These are phyloP conservation scores for Globisporangium echinulatum DNA, from an alignment of 352 stramenopile genomes.

Conservation along the genomic window DNA sequence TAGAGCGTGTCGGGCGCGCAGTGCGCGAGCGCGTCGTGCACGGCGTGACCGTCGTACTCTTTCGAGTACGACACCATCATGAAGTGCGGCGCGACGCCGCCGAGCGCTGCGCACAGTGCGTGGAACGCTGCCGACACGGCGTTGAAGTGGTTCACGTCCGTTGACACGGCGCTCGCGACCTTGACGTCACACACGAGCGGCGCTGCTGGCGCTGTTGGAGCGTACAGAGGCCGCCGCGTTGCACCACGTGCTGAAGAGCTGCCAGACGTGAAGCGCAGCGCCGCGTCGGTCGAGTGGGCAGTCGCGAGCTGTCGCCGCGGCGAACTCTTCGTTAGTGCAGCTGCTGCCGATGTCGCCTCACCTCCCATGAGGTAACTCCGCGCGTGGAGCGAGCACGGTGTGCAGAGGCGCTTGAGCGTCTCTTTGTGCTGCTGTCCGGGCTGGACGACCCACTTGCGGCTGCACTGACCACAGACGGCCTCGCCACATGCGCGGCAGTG, in stretches of 20 bases:
- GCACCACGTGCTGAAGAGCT: neutral
- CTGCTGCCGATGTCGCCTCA: neutral
- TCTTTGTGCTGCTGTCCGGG: conserved; percentile 36
- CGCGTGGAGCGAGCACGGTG: conserved; percentile 70
- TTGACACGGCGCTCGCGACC: conserved; percentile 63
- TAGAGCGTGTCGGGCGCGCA: conserved; percentile 71
- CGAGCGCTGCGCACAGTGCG: conserved; percentile 46
- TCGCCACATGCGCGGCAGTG: conserved; percentile 80
- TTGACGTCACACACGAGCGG: conserved; percentile 37
- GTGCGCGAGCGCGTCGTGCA: conserved; percentile 58
- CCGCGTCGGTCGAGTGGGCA: conserved; percentile 11
- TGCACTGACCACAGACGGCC: conserved; percentile 77
- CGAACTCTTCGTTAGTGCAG: conserved; percentile 16
- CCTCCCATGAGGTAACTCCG: conserved; percentile 44
- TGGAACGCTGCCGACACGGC: conserved; percentile 52
- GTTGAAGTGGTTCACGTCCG: conserved; percentile 46
- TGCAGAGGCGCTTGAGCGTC: conserved; percentile 73
- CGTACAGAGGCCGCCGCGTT: conserved; percentile 10
- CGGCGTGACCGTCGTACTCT: conserved; percentile 38
- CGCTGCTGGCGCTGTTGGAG: neutral
- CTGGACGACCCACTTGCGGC: conserved; percentile 75
- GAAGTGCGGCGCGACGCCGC: conserved; percentile 61
- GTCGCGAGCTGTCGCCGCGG: conserved; percentile 6
- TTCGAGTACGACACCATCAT: conserved; percentile 78
- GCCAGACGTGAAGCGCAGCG: conserved; percentile 15